These are phyloP conservation scores for Colletotrichum endophyticum DNA, from an alignment of 2,329 filamentous ascomycete genomes.

Conservation along the genomic window DNA sequence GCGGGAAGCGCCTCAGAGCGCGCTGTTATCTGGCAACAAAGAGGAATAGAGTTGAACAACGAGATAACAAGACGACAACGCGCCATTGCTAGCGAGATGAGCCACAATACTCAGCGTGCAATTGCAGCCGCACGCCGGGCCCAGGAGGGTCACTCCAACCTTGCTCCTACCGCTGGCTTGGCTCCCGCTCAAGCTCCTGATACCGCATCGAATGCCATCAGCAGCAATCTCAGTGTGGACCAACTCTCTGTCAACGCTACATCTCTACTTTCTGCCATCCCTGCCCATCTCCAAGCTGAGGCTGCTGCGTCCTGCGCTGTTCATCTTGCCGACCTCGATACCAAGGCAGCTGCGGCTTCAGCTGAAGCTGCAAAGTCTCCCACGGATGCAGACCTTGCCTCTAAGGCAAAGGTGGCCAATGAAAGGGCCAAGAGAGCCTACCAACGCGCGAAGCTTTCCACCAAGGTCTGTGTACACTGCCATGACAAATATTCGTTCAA, in stretches of 20 bases:
- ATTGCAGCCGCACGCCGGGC: neutral
- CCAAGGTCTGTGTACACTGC: neutral
- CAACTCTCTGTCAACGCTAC: neutral
- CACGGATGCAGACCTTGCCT: neutral
- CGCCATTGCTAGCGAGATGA: neutral
- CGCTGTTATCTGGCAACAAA: neutral
- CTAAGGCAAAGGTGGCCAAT: neutral
- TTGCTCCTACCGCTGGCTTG: neutral
- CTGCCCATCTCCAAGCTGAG: neutral
- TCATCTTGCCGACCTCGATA: neutral
- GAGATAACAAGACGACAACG: neutral
- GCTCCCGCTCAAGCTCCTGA: neutral
- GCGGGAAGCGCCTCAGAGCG: neutral
- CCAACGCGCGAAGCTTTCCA: neutral
- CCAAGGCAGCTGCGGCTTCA: neutral
- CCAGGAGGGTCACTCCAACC: neutral
- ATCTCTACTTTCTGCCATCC: neutral
- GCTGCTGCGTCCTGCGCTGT: neutral
- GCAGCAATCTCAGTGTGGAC: neutral
- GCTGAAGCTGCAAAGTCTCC: neutral
- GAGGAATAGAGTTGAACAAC: neutral
- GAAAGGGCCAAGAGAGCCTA: neutral
- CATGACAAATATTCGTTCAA: neutral
- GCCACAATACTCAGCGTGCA: neutral
- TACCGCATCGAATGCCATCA: neutral